Evolutionary conservation across 2,329 filamentous ascomycete species (phyloP).

Genomic region (Colletotrichum tamarilloi): DNA sequence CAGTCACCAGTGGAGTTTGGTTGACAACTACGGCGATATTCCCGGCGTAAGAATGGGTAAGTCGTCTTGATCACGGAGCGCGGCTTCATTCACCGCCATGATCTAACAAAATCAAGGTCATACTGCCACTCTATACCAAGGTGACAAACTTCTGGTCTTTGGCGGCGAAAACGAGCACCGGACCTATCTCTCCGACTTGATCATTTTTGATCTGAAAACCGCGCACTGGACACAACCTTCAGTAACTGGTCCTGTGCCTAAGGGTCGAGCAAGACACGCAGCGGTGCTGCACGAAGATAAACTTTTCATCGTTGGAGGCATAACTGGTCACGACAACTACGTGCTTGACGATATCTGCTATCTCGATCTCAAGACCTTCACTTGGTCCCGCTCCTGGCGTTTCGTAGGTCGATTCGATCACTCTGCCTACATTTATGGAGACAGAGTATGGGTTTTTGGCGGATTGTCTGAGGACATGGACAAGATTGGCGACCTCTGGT

Average conservation of each 20-base stretch:
- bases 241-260: constrained; percentile 84
- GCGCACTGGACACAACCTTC: constrained; percentile 96
- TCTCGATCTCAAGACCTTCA: constrained; percentile 95
- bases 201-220: constrained; percentile 94
- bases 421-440: constrained; percentile 90
- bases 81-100: constrained; percentile 8
- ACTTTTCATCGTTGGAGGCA: constrained; percentile 94
- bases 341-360: constrained; percentile 97
- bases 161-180: constrained; percentile 98
- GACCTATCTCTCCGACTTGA: constrained; percentile 93
- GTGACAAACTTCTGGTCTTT: constrained; percentile 95
- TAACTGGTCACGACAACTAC: constrained; percentile 90
- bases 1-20: constrained; percentile 91
- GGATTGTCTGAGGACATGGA: constrained; percentile 97
- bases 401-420: constrained; percentile 97
- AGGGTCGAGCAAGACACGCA: constrained; percentile 91
- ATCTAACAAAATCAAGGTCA: constrained; percentile 70
- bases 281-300: constrained; percentile 97
- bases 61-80: constrained; percentile 37
- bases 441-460: constrained; percentile 95
- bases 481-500: constrained; percentile 95
- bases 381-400: constrained; percentile 95
- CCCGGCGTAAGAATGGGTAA: constrained; percentile 96
- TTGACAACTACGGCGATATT: constrained; percentile 99
- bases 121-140: constrained; percentile 92